A percentile compares a stretch with the other conserved stretches of the same genome.
phyloP scores from a whole-genome alignment of 768 basidiomycete genomes.

The Leccinum uliginosum region DNA sequence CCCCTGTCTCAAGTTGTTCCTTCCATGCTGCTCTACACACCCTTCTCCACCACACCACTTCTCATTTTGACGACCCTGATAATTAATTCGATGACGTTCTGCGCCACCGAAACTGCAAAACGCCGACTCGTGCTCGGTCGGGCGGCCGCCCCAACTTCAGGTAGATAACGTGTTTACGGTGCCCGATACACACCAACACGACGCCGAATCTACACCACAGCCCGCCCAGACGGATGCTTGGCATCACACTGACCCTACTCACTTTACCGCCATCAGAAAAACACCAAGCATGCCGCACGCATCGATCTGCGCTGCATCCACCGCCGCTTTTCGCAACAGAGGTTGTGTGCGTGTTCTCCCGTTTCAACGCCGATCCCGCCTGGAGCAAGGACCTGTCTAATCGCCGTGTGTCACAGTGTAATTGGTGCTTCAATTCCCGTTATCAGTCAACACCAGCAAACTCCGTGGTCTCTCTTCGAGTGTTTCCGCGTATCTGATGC shows the following conservation, averaged over 20 bases:
- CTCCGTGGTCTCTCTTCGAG: slow-evolving; percentile 49
- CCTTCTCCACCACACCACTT: slow-evolving; percentile 31
- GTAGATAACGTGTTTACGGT: slow-evolving; percentile 91
- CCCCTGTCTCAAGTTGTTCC: neutral
- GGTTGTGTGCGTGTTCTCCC: slow-evolving; percentile 94
- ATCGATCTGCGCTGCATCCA: slow-evolving; percentile 88
- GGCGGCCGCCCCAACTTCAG: slow-evolving; percentile 43
- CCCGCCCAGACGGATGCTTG: neutral
- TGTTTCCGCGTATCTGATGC: slow-evolving; percentile 80
- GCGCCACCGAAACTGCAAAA: slow-evolving; percentile 67
- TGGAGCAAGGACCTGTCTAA: slow-evolving; percentile 73
- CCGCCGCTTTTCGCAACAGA: slow-evolving; percentile 85
- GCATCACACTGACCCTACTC: slow-evolving; percentile 18
- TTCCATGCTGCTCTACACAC: slow-evolving; percentile 40
- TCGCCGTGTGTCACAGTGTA: slow-evolving; percentile 80
- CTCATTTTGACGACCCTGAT: slow-evolving; percentile 66
- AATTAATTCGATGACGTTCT: slow-evolving; percentile 88
- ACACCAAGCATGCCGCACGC: slow-evolving; percentile 83
- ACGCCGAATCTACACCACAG: slow-evolving; percentile 60
- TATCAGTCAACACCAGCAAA: neutral
- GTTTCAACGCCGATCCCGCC: slow-evolving; percentile 88
- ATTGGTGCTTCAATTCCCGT: slow-evolving; percentile 82
- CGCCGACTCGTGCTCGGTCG: slow-evolving; percentile 9
- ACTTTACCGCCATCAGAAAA: slow-evolving; percentile 88
- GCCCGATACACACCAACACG: slow-evolving; percentile 81